A percentile compares a stretch with the other conserved stretches of the same genome.
Evolutionary conservation across 495 filamentous ascomycete genomes (phyloP).

Genomic region (Podospora pseudoanserina): DNA sequence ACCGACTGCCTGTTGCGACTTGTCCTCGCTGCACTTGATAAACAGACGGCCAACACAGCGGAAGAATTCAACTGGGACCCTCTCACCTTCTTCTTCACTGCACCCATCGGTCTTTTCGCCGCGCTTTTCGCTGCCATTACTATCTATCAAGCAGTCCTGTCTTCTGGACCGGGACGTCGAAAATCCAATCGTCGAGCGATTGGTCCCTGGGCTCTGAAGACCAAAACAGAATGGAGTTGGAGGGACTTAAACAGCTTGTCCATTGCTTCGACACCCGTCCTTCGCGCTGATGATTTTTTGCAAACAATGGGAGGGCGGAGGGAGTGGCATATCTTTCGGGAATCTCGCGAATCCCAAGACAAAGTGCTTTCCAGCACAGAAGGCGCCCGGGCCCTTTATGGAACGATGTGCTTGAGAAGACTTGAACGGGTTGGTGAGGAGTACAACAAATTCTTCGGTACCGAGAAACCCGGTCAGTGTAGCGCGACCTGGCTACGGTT

Average conservation of each 20-base stretch:
- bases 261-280: neutral
- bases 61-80: constrained; percentile 1
- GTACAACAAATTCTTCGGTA: too few relatives aligned
- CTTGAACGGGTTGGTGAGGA: too few relatives aligned
- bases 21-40: neutral
- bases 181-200: constrained; percentile 5
- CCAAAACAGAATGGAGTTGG: constrained; percentile 7
- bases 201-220: neutral
- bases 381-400: neutral
- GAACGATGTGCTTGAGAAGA: neutral
- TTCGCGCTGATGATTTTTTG: neutral
- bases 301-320: neutral
- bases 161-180: constrained; percentile 1
- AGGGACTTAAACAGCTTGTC: constrained; percentile 2
- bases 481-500: neutral
- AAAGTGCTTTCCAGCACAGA: neutral
- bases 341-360: neutral
- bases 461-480: neutral
- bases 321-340: neutral
- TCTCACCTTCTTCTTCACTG: constrained; percentile 4
- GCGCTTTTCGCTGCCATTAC: neutral
- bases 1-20: constrained; percentile 5
- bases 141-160: constrained; percentile 5
- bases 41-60: neutral
- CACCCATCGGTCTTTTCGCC: neutral